Conservation (phyloP, 75 land plant genomes). For the Selaginella tamariscina region DNA sequence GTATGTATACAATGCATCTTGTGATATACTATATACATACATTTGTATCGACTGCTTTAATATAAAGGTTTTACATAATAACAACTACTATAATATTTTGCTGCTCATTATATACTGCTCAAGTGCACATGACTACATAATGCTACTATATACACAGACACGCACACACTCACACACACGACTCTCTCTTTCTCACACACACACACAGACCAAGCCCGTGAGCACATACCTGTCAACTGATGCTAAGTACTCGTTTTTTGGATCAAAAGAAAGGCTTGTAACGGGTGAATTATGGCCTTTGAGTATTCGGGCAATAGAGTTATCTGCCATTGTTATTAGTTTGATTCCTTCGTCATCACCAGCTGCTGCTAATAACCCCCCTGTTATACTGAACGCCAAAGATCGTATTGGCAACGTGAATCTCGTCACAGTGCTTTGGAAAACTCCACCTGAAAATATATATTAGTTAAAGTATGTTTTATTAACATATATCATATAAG, state of each 20-base stretch:
- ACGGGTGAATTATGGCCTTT: conserved; percentile 66
- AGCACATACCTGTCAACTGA: conserved; percentile 54
- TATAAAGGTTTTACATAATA: no score
- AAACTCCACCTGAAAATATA: conserved; percentile 45
- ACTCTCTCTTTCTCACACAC: no score
- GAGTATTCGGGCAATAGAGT: conserved; percentile 59
- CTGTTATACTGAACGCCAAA: conserved; percentile 58
- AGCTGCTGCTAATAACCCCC: conserved; percentile 70
- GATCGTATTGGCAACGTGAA: conserved; percentile 69
- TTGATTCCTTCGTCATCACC: conserved; percentile 92
- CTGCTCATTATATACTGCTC: no score
- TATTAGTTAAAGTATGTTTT: not conserved
- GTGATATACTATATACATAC: no score
- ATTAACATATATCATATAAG: not conserved
- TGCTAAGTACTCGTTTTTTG: conserved; percentile 66
- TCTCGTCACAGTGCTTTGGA: conserved; percentile 67
- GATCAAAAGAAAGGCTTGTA: conserved; percentile 60
- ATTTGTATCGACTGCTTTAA: no score
- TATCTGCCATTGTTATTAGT: conserved; percentile 61
- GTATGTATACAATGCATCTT: no score
- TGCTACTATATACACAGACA: no score
- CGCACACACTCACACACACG: no score
- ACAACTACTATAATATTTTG: no score
- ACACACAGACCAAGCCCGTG: no score
- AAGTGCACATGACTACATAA: no score